Conservation (phyloP, 1,284 basidiomycete species). For the Puccinia sorghi region DNA sequence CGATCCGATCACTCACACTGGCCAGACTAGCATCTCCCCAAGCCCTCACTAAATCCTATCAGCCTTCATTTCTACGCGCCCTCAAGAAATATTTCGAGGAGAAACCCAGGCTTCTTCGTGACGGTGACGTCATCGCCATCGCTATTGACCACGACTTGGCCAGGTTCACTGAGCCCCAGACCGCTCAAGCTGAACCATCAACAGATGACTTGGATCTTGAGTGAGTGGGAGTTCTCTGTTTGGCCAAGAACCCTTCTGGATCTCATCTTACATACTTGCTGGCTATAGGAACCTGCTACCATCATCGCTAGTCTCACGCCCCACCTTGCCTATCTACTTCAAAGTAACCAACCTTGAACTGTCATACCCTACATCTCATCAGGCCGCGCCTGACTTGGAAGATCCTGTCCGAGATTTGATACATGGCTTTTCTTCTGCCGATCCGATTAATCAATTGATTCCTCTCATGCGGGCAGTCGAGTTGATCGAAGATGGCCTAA, state of each 20-base stretch:
- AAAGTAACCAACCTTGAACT: constrained; percentile 73
- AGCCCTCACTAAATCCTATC: constrained; percentile 72
- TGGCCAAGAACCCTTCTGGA: constrained; percentile 10
- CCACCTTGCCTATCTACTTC: constrained; percentile 68
- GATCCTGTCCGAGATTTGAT: constrained; percentile 62
- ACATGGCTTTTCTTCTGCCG: constrained; percentile 59
- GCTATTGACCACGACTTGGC: constrained; percentile 66
- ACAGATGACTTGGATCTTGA: constrained; percentile 58
- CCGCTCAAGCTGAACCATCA: constrained; percentile 53
- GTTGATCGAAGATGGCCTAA: constrained; percentile 63
- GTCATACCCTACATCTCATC: constrained; percentile 54
- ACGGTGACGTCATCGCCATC: constrained; percentile 78
- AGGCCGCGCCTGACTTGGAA: constrained; percentile 50
- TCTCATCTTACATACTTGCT: background rate
- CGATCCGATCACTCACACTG: constrained; percentile 72
- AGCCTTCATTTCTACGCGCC: constrained; percentile 69
- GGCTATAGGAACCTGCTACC: background rate
- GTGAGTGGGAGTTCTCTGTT: constrained; percentile 53
- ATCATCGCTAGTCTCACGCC: constrained; percentile 51
- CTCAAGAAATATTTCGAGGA: constrained; percentile 70
- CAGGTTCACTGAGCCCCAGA: constrained; percentile 57
- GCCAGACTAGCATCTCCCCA: constrained; percentile 80
- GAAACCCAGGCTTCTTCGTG: constrained; percentile 68
- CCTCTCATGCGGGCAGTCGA: constrained; percentile 52
- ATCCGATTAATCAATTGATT: background rate